A percentile compares a stretch with the other conserved stretches of the same genome.
Evolutionary conservation across 75 land plant genomes (phyloP).

Genomic region (Ceratopteris richardii): DNA sequence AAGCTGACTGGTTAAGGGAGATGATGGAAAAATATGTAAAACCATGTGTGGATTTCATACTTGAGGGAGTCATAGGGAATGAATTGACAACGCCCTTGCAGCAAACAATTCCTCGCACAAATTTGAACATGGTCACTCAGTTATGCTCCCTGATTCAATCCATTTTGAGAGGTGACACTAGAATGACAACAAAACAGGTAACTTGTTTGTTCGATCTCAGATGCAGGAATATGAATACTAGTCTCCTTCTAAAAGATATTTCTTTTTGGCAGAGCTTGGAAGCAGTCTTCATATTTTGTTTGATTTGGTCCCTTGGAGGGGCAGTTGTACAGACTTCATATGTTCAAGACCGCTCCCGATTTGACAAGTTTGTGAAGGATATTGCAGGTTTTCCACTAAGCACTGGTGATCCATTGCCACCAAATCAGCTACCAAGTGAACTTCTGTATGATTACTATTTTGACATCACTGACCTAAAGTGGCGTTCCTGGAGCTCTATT

Average conservation of each 20-base stretch:
- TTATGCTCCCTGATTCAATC: constrained; percentile 21
- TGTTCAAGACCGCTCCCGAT: constrained; percentile 21
- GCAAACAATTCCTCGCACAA: constrained; percentile 24
- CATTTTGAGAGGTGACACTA: constrained; percentile 12
- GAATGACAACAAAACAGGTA: constrained; percentile 15
- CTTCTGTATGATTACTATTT: constrained; percentile 22
- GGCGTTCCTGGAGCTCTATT: constrained; percentile 32
- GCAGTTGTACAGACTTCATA: constrained; percentile 21
- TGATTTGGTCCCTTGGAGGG: constrained; percentile 30
- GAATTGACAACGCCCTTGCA: constrained; percentile 22
- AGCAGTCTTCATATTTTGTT: constrained; percentile 23
- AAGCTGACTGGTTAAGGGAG: constrained; percentile 11
- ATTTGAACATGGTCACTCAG: constrained; percentile 28
- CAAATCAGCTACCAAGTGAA: constrained; percentile 22
- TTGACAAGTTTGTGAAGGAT: constrained; percentile 23
- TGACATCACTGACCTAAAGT: constrained; percentile 16
- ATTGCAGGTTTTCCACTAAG: constrained; percentile 22
- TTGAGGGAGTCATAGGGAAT: constrained; percentile 20
- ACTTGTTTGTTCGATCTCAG: no score
- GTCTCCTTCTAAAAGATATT: neutral
- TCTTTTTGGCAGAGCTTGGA: constrained; percentile 21
- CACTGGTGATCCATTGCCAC: constrained; percentile 27
- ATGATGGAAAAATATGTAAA: constrained; percentile 22
- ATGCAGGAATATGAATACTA: neutral
- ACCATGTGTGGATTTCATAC: constrained; percentile 20